Conservation (phyloP, 2,329 filamentous ascomycete species). For the Fusarium concolor region DNA sequence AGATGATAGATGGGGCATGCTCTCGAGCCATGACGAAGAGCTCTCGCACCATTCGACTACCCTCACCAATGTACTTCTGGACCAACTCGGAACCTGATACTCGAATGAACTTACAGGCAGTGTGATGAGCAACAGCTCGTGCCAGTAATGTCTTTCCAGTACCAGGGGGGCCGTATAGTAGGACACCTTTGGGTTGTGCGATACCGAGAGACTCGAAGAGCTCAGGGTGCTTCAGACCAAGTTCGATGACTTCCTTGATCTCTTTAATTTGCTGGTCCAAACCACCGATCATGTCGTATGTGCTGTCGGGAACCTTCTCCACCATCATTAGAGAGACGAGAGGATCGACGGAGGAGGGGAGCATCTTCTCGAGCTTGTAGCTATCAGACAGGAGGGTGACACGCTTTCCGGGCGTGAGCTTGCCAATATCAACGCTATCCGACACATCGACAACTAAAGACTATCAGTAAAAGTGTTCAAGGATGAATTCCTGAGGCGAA, state of each 20-base stretch:
- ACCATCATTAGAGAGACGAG: constrained; percentile 99
- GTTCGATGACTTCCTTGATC: constrained; percentile 99
- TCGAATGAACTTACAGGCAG: constrained; percentile 98
- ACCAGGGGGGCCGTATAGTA: constrained; percentile 95
- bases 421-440: constrained; percentile 92
- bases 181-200: constrained; percentile 95
- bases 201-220: constrained; percentile 99
- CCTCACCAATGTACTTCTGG: constrained; percentile 99
- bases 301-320: constrained; percentile 99
- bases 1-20: constrained; percentile 98
- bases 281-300: constrained; percentile 99
- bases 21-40: constrained; percentile 99
- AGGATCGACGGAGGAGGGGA: constrained; percentile 97
- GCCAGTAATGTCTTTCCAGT: constrained; percentile 97
- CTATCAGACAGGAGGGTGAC: constrained; percentile 96
- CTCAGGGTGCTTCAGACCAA: constrained; percentile 97
- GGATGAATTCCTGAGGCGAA: constrained; percentile 4
- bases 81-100: constrained; percentile 96
- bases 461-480: neutral
- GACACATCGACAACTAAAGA: constrained; percentile 89
- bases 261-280: constrained; percentile 99
- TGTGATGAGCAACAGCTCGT: constrained; percentile 96
- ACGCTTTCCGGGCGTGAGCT: constrained; percentile 97
- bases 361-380: constrained; percentile 98
- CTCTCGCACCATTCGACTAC: constrained; percentile 97